Conservation (phyloP, 2,329 filamentous ascomycete species). For the Lachnellula hyalina region DNA sequence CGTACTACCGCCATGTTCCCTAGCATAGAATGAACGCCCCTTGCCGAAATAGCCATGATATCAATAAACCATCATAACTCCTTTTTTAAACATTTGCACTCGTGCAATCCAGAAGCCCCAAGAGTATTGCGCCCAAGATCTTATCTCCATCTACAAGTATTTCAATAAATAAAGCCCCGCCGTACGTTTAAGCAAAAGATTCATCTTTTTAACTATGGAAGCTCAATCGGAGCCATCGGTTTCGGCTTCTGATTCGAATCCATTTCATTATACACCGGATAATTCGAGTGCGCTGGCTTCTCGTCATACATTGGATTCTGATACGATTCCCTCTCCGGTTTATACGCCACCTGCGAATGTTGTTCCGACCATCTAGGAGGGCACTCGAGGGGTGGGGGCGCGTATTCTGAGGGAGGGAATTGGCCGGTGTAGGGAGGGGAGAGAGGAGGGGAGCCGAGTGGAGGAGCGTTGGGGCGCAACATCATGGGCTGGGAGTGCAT, state of each 20-base stretch:
- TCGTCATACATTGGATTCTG: constrained; percentile 6
- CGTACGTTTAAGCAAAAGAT: background rate
- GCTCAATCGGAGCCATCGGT: background rate
- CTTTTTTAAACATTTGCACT: too few relatives aligned
- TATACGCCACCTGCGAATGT: constrained; percentile 3
- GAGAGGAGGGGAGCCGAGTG: background rate
- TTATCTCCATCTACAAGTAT: too few relatives aligned
- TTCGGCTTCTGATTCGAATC: constrained; percentile 6
- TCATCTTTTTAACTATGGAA: background rate
- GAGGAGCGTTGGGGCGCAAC: background rate
- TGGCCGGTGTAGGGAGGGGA: constrained; percentile 2
- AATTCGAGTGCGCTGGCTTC: constrained; percentile 1
- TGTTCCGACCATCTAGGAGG: constrained; percentile 9
- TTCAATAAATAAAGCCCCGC: too few relatives aligned
- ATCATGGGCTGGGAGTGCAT: background rate
- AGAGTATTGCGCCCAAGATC: too few relatives aligned
- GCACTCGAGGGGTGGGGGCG: background rate
- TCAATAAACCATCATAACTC: too few relatives aligned
- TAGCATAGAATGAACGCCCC: too few relatives aligned
- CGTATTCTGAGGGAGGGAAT: background rate
- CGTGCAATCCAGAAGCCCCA: too few relatives aligned
- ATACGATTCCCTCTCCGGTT: background rate
- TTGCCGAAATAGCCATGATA: too few relatives aligned
- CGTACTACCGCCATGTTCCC: too few relatives aligned
- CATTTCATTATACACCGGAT: constrained; percentile 3